A percentile compares a stretch with the other conserved stretches of the same genome.
Evolutionary conservation across 768 basidiomycete species (phyloP).

Genomic region (Punctularia strigosozonata): DNA sequence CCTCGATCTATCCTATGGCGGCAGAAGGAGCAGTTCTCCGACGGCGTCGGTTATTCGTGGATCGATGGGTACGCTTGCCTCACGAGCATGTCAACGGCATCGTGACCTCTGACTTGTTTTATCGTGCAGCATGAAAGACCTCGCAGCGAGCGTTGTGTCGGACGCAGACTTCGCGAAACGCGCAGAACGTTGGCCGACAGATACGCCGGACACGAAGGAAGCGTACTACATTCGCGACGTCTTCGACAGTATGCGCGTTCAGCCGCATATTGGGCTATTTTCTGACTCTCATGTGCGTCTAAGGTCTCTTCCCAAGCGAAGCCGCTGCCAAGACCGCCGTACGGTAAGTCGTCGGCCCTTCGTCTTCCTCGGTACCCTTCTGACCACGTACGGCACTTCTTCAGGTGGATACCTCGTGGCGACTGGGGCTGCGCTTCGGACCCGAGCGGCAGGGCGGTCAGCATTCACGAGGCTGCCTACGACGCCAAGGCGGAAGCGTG

Average conservation of each 20-base stretch:
- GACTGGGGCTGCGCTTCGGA: slow-evolving; percentile 97
- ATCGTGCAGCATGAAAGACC: slow-evolving; percentile 68
- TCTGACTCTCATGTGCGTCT: not conserved
- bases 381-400: slow-evolving; percentile 3
- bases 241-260: slow-evolving; percentile 67
- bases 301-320: slow-evolving; percentile 74
- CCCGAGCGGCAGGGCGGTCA: slow-evolving; percentile 90
- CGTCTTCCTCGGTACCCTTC: not conserved
- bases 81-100: not conserved
- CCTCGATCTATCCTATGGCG: slow-evolving; percentile 94
- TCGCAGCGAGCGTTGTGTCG: slow-evolving; percentile 62
- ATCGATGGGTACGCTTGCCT: slow-evolving; percentile 68
- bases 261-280: not conserved
- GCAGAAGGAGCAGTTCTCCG: slow-evolving; percentile 99
- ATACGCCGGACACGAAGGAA: slow-evolving; percentile 92
- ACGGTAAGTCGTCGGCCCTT: too few species aligned
- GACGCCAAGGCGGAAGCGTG: too few species aligned
- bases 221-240: slow-evolving; percentile 88
- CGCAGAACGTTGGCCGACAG: slow-evolving; percentile 61
- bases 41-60: slow-evolving; percentile 98
- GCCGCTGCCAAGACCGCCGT: slow-evolving; percentile 88
- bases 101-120: not conserved
- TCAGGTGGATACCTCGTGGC: slow-evolving; percentile 84
- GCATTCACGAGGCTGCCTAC: slow-evolving; percentile 93
- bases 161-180: slow-evolving; percentile 74